Conservation (phyloP, 768 basidiomycete genomes). For the Hygrocybe punicea region DNA sequence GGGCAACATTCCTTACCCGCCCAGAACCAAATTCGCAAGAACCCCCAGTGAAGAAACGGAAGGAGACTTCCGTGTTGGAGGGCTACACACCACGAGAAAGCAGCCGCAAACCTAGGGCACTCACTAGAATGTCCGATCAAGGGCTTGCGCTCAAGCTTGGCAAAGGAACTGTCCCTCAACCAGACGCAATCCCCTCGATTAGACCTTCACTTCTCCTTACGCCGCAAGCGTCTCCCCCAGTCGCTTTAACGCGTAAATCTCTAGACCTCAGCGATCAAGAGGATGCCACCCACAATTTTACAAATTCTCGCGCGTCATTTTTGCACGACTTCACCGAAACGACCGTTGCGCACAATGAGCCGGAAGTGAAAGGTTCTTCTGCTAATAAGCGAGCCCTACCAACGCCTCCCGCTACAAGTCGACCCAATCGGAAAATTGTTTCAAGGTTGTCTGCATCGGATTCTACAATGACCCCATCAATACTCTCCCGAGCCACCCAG, state of each 20-base stretch:
- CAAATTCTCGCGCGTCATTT: too few relatives aligned
- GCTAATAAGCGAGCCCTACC: not conserved
- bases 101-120: too few relatives aligned
- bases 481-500: not conserved
- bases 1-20: not conserved
- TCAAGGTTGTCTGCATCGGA: not conserved
- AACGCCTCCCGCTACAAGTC: slow-evolving; percentile 2
- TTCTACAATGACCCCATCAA: not conserved
- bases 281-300: too few relatives aligned
- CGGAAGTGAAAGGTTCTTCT: not conserved
- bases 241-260: too few relatives aligned
- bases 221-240: not conserved
- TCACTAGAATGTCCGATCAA: too few relatives aligned
- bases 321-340: too few relatives aligned
- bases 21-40: slow-evolving; percentile 2
- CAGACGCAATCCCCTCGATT: not conserved
- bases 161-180: not conserved
- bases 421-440: not conserved
- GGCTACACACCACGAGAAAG: too few relatives aligned
- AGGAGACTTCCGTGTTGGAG: slow-evolving; percentile 6
- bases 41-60: slow-evolving; percentile 11
- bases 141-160: too few relatives aligned
- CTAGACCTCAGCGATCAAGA: too few relatives aligned
- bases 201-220: not conserved
- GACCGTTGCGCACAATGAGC: not conserved